Percentiles rank a stretch among this genome's conserved stretches.
Conservation (phyloP, 1,139 yeast genomes). For the Saccharomyces hybrid region DNA sequence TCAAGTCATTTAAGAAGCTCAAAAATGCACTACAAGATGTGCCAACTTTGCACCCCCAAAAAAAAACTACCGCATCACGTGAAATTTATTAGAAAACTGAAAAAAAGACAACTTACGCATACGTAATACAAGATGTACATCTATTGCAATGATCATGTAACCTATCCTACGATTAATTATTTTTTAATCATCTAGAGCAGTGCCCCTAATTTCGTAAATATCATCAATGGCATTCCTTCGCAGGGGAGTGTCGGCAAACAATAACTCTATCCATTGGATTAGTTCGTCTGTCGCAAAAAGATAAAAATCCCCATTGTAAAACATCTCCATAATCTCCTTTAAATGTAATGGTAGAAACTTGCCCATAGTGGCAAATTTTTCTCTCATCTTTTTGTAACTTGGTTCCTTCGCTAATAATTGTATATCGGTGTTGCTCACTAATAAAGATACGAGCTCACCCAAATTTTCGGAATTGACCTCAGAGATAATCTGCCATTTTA, state of each 20-base stretch:
- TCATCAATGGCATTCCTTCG: constrained; percentile 57
- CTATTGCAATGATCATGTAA: not conserved
- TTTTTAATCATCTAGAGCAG: constrained; percentile 12
- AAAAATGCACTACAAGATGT: not conserved
- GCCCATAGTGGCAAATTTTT: constrained; percentile 23
- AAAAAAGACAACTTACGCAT: not conserved
- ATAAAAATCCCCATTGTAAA: constrained; percentile 65
- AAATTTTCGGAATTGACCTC: constrained; percentile 28
- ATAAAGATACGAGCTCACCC: constrained; percentile 20
- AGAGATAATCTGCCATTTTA: constrained; percentile 29
- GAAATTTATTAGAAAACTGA: not conserved
- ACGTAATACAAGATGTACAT: not conserved
- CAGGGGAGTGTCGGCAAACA: constrained; percentile 66
- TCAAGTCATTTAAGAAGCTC: not conserved
- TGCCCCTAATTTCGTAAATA: constrained; percentile 42
- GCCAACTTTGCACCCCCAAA: not conserved
- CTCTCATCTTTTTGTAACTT: constrained; percentile 22
- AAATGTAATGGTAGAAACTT: constrained; percentile 46
- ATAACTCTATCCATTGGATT: constrained; percentile 45
- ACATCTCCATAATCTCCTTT: constrained; percentile 60
- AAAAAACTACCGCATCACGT: not conserved
- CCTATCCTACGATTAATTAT: not conserved
- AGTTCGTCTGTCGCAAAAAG: constrained; percentile 66
- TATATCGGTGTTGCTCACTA: constrained; percentile 18
- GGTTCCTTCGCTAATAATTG: constrained; percentile 8